These are phyloP conservation scores for Linnemannia schmuckeri DNA, from an alignment of 192 early-diverging fungal species.

Conservation along the genomic window DNA sequence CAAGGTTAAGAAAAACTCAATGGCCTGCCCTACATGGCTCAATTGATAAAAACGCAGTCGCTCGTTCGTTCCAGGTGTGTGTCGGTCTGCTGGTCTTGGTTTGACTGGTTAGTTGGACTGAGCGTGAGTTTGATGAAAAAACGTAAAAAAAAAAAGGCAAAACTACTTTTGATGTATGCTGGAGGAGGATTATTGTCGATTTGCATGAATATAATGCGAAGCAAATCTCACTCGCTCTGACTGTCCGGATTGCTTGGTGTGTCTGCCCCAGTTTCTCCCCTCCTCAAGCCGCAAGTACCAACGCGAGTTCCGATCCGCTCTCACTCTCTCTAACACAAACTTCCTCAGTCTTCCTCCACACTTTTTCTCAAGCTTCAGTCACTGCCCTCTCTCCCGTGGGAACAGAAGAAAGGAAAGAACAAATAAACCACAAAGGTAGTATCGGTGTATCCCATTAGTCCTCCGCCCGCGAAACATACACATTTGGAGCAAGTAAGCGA, in stretches of 20 bases:
- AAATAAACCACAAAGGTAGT: neutral
- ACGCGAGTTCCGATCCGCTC: conserved; percentile 7
- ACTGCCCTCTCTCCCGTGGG: neutral
- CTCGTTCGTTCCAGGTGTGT: neutral
- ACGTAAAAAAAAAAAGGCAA: neutral
- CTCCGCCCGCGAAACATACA: too few relatives aligned
- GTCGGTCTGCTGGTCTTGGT: neutral
- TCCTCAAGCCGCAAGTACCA: neutral
- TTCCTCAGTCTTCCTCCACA: neutral
- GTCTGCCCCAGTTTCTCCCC: neutral
- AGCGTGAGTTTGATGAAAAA: neutral
- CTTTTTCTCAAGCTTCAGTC: neutral
- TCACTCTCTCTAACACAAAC: neutral
- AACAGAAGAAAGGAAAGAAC: neutral
- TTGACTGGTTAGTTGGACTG: neutral
- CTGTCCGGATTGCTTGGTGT: neutral
- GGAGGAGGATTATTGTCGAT: neutral
- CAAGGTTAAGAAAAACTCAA: neutral
- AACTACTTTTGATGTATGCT: neutral
- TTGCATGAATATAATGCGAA: neutral
- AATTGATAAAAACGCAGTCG: neutral
- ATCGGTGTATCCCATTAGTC: neutral
- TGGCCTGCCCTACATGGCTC: neutral
- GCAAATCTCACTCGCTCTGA: too few relatives aligned
- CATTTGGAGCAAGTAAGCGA: neutral